Evolutionary conservation across 768 basidiomycete genomes (phyloP).

Genomic region (Cyclocybe cylindracea): DNA sequence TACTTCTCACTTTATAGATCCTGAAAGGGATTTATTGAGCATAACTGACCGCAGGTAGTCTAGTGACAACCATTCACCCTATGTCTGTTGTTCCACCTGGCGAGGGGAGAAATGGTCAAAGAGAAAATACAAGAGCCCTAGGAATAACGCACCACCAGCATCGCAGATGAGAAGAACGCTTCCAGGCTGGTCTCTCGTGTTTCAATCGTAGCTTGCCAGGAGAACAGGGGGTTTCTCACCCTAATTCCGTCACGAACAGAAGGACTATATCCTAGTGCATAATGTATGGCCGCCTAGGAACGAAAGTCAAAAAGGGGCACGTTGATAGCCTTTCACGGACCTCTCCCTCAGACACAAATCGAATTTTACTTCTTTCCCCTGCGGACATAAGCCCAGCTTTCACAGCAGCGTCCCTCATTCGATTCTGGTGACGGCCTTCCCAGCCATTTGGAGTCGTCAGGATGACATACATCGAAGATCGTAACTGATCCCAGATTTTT

Average conservation of each 20-base stretch:
- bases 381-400: conserved; percentile 16
- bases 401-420: conserved; percentile 24
- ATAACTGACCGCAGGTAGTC: not conserved
- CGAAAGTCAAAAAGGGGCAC: not conserved
- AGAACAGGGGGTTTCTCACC: not conserved
- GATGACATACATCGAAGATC: conserved; percentile 16
- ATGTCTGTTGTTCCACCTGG: conserved; percentile 20
- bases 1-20: conserved; percentile 7
- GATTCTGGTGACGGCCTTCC: conserved; percentile 20
- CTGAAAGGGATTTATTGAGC: not conserved
- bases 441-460: conserved; percentile 27
- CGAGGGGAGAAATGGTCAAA: not conserved
- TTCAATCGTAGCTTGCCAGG: not conserved
- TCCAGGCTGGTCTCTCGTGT: conserved; percentile 9
- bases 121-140: not conserved
- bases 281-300: conserved; percentile 18
- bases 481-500: conserved; percentile 13
- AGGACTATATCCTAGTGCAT: conserved; percentile 5
- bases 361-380: conserved; percentile 7
- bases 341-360: conserved; percentile 26
- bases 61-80: not conserved
- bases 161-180: conserved; percentile 28
- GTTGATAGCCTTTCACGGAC: not conserved
- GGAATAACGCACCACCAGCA: conserved; percentile 24
- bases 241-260: conserved; percentile 1